A percentile compares a stretch with the other conserved stretches of the same genome.
Conservation (phyloP, 179 eudicot genomes). For the Dionaea muscipula region DNA sequence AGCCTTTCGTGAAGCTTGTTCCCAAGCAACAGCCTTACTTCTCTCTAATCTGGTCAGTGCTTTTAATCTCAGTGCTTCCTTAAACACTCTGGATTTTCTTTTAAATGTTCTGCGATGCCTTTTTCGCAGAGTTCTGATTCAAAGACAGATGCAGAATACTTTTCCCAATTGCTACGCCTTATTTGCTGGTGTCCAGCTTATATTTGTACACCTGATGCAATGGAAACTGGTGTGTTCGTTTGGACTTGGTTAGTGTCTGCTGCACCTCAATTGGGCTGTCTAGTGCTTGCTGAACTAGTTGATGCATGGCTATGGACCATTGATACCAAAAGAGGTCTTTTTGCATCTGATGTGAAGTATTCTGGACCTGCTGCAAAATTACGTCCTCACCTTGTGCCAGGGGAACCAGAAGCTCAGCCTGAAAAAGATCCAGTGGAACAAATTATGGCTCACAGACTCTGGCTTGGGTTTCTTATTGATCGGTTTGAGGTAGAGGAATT, state of each 20-base stretch:
- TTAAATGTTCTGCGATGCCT: neutral
- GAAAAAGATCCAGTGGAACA: constrained; percentile 87
- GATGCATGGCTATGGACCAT: constrained; percentile 99
- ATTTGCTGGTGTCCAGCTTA: constrained; percentile 99
- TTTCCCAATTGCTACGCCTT: constrained; percentile 90
- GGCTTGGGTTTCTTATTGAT: constrained; percentile 97
- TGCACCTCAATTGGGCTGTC: constrained; percentile 84
- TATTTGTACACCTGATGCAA: constrained; percentile 81
- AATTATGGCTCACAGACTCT: constrained; percentile 91
- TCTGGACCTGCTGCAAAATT: constrained; percentile 84
- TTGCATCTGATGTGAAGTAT: constrained; percentile 73
- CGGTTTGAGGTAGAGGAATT: constrained; percentile 65
- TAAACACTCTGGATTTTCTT: neutral
- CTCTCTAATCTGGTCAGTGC: constrained; percentile 75
- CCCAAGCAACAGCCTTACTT: constrained; percentile 93
- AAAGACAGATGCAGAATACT: constrained; percentile 59
- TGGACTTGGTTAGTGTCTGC: constrained; percentile 99
- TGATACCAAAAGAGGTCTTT: constrained; percentile 87
- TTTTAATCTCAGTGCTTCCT: constrained; percentile 1
- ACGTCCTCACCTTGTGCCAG: constrained; percentile 88
- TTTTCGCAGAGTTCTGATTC: constrained; percentile 52
- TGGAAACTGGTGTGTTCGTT: constrained; percentile 93
- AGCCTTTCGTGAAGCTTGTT: constrained; percentile 79
- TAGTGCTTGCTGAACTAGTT: constrained; percentile 94
- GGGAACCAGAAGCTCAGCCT: constrained; percentile 82